Evolutionary conservation across 2,329 filamentous ascomycete species (phyloP), one percentile per base, ranked within the genome.

Genomic region (Aspergillus sp.): DNA sequence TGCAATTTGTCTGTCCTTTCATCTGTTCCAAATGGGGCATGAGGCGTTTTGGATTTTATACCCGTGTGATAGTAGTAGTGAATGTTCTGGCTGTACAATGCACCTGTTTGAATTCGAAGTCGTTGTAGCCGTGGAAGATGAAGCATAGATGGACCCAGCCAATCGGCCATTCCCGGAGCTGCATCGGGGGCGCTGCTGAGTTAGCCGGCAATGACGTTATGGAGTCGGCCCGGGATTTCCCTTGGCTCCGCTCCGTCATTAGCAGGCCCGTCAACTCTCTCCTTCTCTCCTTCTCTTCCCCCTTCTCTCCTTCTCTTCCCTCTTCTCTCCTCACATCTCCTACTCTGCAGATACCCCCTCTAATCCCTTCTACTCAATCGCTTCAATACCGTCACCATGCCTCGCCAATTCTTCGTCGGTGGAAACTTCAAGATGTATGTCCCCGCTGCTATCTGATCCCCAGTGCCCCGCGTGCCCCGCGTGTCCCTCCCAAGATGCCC

Each of bases 401-500:
- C 80, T 75, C 86, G 86, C 73, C 82, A 86, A 73, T 94, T 93
- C 75, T 93, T 94, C 66, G 84, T 94, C 65, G 88, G 88, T 66
- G 88, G 88, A 61, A 98, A 98, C 81, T 96, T 96, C 74, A 96
- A 98, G 77, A 96, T 96, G 88, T 93, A 70, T 60, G 74, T 63
- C 24, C 28, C n/a, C n/a, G n/a, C n/a, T n/a, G n/a, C n/a, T 37
- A 19, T 41, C 39, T 34, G 19, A 22, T 22, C 19, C 32, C 24
- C 33, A 44, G 40, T 51, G 39, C 45, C 45, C 45, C 51, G 38
- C 49, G n/a, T n/a, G n/a, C n/a, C n/a, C n/a, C n/a, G n/a, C n/a
- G n/a, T n/a, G n/a, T n/a, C n/a, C n/a, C n/a, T n/a, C n/a, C n/a
- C n/a, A n/a, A n/a, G 35, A 41, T 43, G 39, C 42, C 48, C 42